Conservation (phyloP, 2,329 filamentous ascomycete genomes). For the Aspergillus puulaauensis region DNA sequence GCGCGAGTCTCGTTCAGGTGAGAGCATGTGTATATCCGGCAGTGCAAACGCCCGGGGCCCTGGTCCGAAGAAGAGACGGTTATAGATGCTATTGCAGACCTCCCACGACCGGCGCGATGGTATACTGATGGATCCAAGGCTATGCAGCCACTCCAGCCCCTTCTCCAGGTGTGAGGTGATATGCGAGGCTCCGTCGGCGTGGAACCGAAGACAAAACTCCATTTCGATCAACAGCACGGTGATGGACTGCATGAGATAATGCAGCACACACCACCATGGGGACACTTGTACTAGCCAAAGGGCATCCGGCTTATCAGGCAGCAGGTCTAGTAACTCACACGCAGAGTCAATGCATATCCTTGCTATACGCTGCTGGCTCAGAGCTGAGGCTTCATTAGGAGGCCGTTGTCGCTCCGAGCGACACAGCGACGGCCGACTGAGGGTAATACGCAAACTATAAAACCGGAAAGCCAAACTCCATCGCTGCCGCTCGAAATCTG, state of each 20-base stretch:
- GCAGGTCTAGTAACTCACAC: constrained; percentile 32
- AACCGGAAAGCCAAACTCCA: constrained; percentile 38
- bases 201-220: constrained; percentile 8
- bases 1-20: neutral
- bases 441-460: constrained; percentile 31
- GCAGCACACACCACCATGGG: constrained; percentile 44
- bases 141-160: neutral
- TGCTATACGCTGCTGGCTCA: constrained; percentile 26
- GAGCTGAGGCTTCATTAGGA: constrained; percentile 28
- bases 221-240: constrained; percentile 37
- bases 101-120: neutral
- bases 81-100: constrained; percentile 7
- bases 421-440: constrained; percentile 39
- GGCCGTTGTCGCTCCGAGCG: constrained; percentile 27
- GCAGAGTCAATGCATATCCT: constrained; percentile 38
- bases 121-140: neutral
- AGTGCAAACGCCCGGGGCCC: neutral
- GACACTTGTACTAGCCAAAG: constrained; percentile 32
- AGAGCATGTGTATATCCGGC: neutral
- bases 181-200: constrained; percentile 2
- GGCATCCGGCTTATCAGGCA: constrained; percentile 29
- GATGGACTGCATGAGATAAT: constrained; percentile 42
- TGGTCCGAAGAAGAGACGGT: constrained; percentile 2
- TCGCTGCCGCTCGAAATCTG: constrained; percentile 31
- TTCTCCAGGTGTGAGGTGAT: constrained; percentile 4